Conservation (phyloP, 2,329 filamentous ascomycete genomes). For the Cryphonectria naterciae region DNA sequence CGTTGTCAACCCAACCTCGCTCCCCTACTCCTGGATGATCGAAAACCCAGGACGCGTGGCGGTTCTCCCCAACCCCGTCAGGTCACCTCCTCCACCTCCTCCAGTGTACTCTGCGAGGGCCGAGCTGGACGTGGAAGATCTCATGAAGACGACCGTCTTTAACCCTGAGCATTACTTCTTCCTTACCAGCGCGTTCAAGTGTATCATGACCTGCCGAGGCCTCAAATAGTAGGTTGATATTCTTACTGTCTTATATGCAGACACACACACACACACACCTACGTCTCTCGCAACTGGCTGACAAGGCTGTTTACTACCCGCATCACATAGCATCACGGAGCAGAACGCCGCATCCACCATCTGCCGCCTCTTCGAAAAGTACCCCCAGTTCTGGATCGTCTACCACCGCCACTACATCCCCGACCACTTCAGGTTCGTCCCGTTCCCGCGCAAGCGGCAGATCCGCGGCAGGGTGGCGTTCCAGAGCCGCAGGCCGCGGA, state of each 20-base stretch:
- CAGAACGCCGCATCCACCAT: constrained; percentile 4
- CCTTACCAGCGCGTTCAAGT: constrained; percentile 2
- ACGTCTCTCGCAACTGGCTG: background rate
- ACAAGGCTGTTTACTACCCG: background rate
- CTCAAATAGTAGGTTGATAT: background rate
- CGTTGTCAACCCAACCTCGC: background rate
- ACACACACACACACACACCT: background rate
- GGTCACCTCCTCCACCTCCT: background rate
- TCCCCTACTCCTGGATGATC: constrained; percentile 20
- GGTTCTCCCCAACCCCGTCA: background rate
- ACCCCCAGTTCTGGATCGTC: background rate
- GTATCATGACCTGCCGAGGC: constrained; percentile 1
- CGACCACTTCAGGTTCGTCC: background rate
- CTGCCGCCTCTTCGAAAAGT: constrained; percentile 16
- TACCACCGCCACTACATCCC: constrained; percentile 20
- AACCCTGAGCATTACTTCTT: constrained; percentile 6
- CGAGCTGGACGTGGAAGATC: constrained; percentile 13
- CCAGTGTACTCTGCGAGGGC: background rate
- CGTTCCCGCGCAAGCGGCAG: no score
- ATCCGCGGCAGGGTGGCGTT: background rate
- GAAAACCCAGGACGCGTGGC: constrained; percentile 5
- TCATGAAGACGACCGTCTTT: background rate
- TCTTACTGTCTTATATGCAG: background rate
- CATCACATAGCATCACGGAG: constrained; percentile 3
- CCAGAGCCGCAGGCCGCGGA: background rate